Conservation (phyloP, 768 basidiomycete genomes). For the Naganishia randhawae region DNA sequence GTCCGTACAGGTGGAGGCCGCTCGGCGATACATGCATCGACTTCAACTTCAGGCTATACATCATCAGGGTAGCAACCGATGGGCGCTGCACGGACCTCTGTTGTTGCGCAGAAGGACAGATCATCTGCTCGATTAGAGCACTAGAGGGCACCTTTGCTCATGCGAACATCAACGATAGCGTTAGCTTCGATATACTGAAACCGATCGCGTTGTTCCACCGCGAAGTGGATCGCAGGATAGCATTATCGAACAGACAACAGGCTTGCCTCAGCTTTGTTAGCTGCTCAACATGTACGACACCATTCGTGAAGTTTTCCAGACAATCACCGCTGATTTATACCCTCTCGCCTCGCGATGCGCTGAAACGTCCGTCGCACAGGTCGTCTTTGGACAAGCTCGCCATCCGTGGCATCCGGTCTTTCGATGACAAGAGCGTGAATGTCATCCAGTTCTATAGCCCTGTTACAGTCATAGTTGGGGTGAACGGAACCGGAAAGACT, state of each 20-base stretch:
- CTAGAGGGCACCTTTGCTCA: too few relatives aligned
- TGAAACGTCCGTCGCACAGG: constrained; percentile 48
- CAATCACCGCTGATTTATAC: background rate
- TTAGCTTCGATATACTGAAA: too few relatives aligned
- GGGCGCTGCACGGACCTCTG: too few relatives aligned
- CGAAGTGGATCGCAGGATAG: background rate
- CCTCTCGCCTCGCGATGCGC: background rate
- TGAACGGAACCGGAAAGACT: constrained; percentile 98
- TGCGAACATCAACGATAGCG: too few relatives aligned
- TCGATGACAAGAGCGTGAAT: constrained; percentile 89
- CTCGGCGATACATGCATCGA: too few relatives aligned
- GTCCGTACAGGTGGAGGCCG: constrained; percentile 12
- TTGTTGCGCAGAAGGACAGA: too few relatives aligned
- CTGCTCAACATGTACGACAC: background rate
- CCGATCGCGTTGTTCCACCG: too few relatives aligned
- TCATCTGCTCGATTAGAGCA: too few relatives aligned
- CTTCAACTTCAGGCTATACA: background rate
- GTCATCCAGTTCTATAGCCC: constrained; percentile 97
- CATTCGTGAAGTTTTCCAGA: background rate
- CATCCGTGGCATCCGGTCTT: constrained; percentile 84
- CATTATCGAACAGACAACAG: background rate
- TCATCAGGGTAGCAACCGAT: background rate
- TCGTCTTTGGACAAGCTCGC: constrained; percentile 86
- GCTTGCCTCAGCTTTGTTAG: background rate
- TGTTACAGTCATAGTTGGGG: constrained; percentile 96